A percentile compares a stretch with the other conserved stretches of the same genome.
Conservation (phyloP, 139 green algal genomes). For the Coelastrella sp. region DNA sequence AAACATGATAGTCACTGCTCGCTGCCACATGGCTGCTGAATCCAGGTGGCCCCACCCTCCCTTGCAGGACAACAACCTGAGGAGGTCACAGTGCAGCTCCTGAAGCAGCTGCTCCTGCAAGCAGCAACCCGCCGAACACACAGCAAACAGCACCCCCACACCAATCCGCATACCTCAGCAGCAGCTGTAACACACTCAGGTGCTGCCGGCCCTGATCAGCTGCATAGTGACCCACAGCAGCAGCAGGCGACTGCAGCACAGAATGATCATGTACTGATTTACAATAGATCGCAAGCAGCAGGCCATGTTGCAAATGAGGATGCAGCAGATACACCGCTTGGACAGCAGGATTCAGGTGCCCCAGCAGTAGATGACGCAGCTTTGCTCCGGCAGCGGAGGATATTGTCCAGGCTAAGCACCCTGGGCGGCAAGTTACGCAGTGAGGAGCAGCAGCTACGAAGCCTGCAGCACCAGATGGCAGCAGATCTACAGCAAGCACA, state of each 20-base stretch:
- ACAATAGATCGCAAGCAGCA: too few species aligned
- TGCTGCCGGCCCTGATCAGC: neutral
- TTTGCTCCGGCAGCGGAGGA: neutral
- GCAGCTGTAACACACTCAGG: conserved; percentile 7
- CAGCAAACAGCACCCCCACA: neutral
- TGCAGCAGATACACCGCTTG: too few species aligned
- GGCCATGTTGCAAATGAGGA: too few species aligned
- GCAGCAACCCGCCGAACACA: neutral
- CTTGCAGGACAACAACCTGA: neutral
- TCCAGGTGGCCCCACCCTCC: neutral
- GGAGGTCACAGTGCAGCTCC: conserved; percentile 1
- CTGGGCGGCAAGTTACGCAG: neutral
- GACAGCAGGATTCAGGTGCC: too few species aligned
- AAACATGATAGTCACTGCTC: too few species aligned
- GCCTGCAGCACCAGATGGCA: neutral
- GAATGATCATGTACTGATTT: too few species aligned
- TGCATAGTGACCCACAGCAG: too few species aligned
- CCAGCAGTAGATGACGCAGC: too few species aligned
- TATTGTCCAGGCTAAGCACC: neutral
- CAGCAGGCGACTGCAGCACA: too few species aligned
- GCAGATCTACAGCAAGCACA: neutral
- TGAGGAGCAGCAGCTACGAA: neutral
- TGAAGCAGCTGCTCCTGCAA: conserved; percentile 31
- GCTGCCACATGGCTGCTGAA: too few species aligned
- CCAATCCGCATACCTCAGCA: neutral